These are phyloP conservation scores for Sporopachydermia lactativora DNA, from an alignment of 805 yeast species.

Conservation along the genomic window DNA sequence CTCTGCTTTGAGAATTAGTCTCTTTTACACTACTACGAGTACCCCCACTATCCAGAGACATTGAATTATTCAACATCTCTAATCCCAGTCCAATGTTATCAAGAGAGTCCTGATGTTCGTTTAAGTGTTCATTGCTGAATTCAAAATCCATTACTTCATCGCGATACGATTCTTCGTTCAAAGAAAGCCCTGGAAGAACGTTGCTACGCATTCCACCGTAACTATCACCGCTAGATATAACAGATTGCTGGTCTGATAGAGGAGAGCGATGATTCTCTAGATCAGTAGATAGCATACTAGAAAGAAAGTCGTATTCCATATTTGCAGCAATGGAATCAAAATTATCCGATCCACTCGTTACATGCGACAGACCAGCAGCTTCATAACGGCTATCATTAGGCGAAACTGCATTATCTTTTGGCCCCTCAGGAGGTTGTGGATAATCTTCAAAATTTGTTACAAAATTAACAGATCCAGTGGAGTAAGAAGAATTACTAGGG, in stretches of 20 bases:
- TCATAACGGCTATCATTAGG: too few relatives aligned
- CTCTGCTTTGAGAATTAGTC: slow-evolving; percentile 4
- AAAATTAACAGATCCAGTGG: too few relatives aligned
- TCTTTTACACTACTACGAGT: slow-evolving; percentile 5
- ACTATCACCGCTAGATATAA: not conserved
- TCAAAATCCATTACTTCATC: not conserved
- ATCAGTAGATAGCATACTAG: slow-evolving; percentile 16
- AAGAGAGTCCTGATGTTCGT: not conserved
- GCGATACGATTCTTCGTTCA: not conserved
- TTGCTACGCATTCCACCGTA: not conserved
- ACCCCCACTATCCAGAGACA: slow-evolving; percentile 6
- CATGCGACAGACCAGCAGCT: too few relatives aligned
- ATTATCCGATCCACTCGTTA: too few relatives aligned
- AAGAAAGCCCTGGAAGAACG: not conserved
- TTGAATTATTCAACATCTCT: not conserved
- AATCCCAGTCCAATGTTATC: not conserved
- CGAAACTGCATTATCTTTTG: too few relatives aligned
- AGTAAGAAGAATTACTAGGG: not conserved
- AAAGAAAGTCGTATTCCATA: slow-evolving; percentile 20
- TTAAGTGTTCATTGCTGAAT: not conserved
- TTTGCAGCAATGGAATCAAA: slow-evolving; percentile 22
- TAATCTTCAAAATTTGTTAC: too few relatives aligned
- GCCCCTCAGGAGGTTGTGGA: too few relatives aligned
- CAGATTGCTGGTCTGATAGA: not conserved
- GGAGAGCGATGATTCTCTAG: not conserved